Conservation (phyloP, 164 flowering plant genomes). For the Sextonia rubra region DNA sequence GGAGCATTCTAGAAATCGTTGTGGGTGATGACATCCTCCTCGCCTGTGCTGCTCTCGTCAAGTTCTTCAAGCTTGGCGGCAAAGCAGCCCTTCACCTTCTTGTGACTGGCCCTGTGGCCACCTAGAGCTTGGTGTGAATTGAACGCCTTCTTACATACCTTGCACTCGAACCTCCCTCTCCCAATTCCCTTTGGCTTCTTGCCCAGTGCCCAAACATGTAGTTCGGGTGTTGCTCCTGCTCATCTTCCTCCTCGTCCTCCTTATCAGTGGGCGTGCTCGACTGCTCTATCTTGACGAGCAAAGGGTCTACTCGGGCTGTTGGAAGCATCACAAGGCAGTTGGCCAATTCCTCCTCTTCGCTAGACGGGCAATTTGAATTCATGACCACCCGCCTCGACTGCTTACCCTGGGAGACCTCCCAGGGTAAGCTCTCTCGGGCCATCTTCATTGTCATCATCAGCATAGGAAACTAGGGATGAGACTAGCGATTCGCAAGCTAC, state of each 20-base stretch:
- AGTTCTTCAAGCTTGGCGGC: constrained; percentile 58
- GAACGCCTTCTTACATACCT: constrained; percentile 84
- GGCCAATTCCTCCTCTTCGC: constrained; percentile 81
- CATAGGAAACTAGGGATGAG: constrained; percentile 53
- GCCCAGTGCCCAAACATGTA: constrained; percentile 3
- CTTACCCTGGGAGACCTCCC: constrained; percentile 78
- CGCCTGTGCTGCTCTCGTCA: constrained; percentile 33
- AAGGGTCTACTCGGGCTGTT: constrained; percentile 45
- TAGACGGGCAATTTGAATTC: constrained; percentile 35
- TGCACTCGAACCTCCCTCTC: constrained; percentile 79
- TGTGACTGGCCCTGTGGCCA: constrained; percentile 95
- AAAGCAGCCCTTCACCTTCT: constrained; percentile 92
- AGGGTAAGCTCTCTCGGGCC: constrained; percentile 23
- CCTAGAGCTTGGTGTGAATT: constrained; percentile 94
- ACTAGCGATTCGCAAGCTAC: constrained; percentile 39
- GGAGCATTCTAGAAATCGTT: constrained; percentile 38
- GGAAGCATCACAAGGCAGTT: constrained; percentile 82
- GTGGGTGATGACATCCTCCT: constrained; percentile 50
- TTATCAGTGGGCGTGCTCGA: constrained; percentile 77
- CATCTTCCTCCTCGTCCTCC: constrained; percentile 52
- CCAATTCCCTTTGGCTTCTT: constrained; percentile 43
- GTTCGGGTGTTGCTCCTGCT: constrained; percentile 20
- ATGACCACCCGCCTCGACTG: constrained; percentile 48
- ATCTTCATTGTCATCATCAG: constrained; percentile 23
- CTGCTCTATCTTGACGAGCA: constrained; percentile 54